phyloP scores from a whole-genome alignment of 768 basidiomycete species.

The Mrakia hoshinonis region DNA sequence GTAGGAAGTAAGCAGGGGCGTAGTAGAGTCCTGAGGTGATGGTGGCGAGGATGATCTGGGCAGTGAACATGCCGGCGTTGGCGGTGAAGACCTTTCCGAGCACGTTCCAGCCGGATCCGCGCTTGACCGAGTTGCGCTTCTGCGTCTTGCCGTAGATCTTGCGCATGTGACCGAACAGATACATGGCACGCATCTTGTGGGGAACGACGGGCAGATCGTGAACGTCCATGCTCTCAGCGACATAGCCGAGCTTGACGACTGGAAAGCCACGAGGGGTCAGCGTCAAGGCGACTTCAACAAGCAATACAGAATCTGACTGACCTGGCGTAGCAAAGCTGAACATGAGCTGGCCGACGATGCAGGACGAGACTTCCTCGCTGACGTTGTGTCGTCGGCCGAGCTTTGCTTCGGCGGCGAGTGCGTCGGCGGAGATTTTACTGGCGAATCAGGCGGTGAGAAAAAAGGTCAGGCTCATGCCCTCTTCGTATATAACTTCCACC shows the following conservation, averaged over 20 bases:
- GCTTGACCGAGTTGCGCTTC: conserved; percentile 16
- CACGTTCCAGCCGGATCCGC: conserved; percentile 36
- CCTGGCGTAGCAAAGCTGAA: conserved; percentile 79
- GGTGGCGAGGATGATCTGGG: conserved; percentile 36
- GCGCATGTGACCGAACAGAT: conserved; percentile 34
- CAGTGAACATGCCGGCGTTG: conserved; percentile 34
- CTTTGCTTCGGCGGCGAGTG: conserved; percentile 47
- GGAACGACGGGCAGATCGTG: conserved; percentile 79
- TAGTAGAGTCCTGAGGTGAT: conserved; percentile 30
- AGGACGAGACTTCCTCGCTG: conserved; percentile 47
- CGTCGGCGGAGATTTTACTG: conserved; percentile 22
- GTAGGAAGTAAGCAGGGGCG: conserved; percentile 54
- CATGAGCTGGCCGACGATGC: conserved; percentile 50
- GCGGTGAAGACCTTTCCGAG: conserved; percentile 37
- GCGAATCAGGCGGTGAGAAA: too few species aligned
- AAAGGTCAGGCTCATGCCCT: not conserved
- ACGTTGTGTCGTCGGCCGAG: conserved; percentile 60
- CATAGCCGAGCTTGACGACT: conserved; percentile 70
- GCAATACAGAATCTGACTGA: not conserved
- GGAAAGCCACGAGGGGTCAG: not conserved
- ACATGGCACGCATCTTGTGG: conserved; percentile 54
- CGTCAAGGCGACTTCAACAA: not conserved
- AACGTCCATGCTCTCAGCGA: conserved; percentile 64
- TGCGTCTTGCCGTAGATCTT: conserved; percentile 35
- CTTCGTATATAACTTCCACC: not conserved